A percentile compares a stretch with the other conserved stretches of the same genome.
Evolutionary conservation across 2,329 filamentous ascomycete species (phyloP).

Genomic region (Polychaeton citri): DNA sequence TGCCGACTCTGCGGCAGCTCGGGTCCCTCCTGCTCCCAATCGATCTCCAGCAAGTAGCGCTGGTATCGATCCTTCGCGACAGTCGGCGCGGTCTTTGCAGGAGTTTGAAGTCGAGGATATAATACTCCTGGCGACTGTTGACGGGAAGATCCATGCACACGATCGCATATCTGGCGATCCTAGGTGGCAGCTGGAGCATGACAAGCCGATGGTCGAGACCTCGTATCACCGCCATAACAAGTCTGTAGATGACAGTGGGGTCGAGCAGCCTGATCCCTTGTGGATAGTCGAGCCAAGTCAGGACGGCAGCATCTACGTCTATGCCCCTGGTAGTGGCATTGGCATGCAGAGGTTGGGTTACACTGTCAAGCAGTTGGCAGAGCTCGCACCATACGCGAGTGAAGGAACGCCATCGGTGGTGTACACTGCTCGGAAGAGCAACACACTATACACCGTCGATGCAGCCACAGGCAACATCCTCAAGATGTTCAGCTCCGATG

Average conservation of each 20-base stretch:
- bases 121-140: conserved; percentile 98
- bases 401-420: conserved; percentile 60
- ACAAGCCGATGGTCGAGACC: conserved; percentile 82
- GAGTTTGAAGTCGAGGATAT: conserved; percentile 99
- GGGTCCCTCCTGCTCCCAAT: conserved; percentile 64
- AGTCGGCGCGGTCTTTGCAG: conserved; percentile 90
- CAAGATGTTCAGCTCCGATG: conserved; percentile 69
- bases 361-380: conserved; percentile 74
- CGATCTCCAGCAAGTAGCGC: conserved; percentile 44
- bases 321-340: conserved; percentile 52
- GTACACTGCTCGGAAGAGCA: conserved; percentile 86
- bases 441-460: conserved; percentile 77
- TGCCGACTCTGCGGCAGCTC: conserved; percentile 66
- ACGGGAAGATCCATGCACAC: conserved; percentile 85
- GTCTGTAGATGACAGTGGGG: conserved; percentile 46
- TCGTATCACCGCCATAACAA: conserved; percentile 59
- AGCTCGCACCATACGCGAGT: conserved; percentile 62
- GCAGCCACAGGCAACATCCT: conserved; percentile 70
- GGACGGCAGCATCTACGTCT: conserved; percentile 77
- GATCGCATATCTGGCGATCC: conserved; percentile 75
- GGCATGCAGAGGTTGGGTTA: conserved; percentile 54
- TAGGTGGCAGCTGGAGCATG: conserved; percentile 74
- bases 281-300: conserved; percentile 92
- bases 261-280: conserved; percentile 67
- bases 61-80: conserved; percentile 54